Evolutionary conservation across 1,139 yeast genomes (phyloP).

Genomic region (Pichia sp.): DNA sequence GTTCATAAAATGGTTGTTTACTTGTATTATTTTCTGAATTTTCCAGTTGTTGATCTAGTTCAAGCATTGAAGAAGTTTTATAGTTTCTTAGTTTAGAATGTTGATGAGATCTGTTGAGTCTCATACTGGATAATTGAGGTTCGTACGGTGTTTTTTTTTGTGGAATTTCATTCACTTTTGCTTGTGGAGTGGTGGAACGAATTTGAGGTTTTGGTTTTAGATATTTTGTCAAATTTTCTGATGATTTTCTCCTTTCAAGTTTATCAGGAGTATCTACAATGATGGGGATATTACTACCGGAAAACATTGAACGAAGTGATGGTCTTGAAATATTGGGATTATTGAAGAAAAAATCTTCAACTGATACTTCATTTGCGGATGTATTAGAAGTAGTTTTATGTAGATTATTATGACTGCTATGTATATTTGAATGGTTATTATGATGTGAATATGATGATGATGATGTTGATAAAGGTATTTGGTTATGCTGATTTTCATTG

Average conservation of each 20-base stretch:
- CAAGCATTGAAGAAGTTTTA: conserved; percentile 12
- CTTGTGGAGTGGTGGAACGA: conserved; percentile 9
- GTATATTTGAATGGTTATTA: background rate
- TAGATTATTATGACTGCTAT: background rate
- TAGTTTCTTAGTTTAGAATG: conserved; percentile 9
- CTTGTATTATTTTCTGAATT: background rate
- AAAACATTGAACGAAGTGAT: conserved; percentile 14
- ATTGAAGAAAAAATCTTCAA: conserved; percentile 28
- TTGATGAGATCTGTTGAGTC: conserved; percentile 32
- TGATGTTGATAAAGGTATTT: background rate
- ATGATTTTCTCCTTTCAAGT: background rate
- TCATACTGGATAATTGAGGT: conserved; percentile 30
- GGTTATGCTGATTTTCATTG: too few species aligned
- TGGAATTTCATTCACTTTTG: conserved; percentile 38
- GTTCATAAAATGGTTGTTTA: conserved; percentile 6
- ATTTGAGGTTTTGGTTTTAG: conserved; percentile 37
- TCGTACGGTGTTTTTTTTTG: conserved; percentile 14
- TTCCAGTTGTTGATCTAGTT: conserved; percentile 10
- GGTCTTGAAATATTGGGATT: conserved; percentile 21
- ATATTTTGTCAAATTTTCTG: conserved; percentile 24
- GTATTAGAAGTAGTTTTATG: background rate
- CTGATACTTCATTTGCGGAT: conserved; percentile 18
- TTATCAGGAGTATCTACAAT: background rate
- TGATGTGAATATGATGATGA: background rate
- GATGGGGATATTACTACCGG: conserved; percentile 11